phyloP scores from a whole-genome alignment of 208 protist species.

The Acanthamoeba castellanii region DNA sequence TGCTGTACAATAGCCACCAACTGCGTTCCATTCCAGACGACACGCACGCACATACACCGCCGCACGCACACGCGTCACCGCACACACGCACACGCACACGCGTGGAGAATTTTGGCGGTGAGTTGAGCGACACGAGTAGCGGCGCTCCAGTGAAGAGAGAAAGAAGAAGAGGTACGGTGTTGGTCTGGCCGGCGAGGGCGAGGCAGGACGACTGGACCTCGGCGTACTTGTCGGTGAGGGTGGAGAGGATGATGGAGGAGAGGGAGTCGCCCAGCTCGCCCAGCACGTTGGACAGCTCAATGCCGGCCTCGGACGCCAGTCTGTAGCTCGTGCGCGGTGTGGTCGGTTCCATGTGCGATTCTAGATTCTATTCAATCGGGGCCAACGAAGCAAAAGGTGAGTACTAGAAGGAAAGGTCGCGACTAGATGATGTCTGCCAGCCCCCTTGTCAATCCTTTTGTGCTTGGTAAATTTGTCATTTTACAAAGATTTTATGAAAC shows the following conservation, averaged over 20 bases:
- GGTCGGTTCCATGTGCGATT: neutral
- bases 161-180: constrained; percentile 20
- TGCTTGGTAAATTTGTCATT: too few relatives aligned
- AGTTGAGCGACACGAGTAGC: neutral
- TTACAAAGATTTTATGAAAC: too few relatives aligned
- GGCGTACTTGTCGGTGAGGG: constrained; percentile 44
- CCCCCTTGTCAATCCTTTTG: too few relatives aligned
- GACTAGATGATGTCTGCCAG: neutral
- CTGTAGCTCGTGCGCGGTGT: constrained; percentile 8
- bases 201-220: constrained; percentile 43
- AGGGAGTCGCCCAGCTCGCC: constrained; percentile 52
- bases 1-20: constrained; percentile 44
- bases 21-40: neutral
- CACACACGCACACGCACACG: neutral
- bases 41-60: neutral
- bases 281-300: constrained; percentile 37
- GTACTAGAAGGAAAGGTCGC: neutral
- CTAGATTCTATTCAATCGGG: neutral
- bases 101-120: neutral
- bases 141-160: neutral
- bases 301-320: constrained; percentile 39
- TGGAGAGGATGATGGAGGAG: constrained; percentile 8
- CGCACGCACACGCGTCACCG: neutral
- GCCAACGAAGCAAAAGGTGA: neutral
- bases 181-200: constrained; percentile 43